Evolutionary conservation across 2,329 filamentous ascomycete genomes (phyloP).

Genomic region (Trichoderma harzianum): DNA sequence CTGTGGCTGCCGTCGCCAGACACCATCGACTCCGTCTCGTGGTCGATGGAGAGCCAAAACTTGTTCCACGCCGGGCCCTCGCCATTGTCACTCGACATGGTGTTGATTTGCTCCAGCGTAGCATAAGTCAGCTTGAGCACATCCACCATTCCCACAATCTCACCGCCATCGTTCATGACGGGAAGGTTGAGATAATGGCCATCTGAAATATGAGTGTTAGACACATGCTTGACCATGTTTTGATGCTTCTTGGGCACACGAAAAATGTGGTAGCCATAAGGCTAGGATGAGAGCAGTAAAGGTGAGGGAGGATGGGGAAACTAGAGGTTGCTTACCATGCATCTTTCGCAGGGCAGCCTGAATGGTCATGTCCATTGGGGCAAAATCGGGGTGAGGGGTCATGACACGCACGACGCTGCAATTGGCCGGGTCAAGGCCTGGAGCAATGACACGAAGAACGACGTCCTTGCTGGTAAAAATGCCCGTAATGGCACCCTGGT

Average conservation of each 20-base stretch:
- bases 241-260: neutral
- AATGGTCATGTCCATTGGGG: slow-evolving; percentile 98
- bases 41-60: slow-evolving; percentile 95
- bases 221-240: slow-evolving; percentile 14
- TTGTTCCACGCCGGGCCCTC: slow-evolving; percentile 99
- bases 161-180: slow-evolving; percentile 94
- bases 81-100: slow-evolving; percentile 81
- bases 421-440: slow-evolving; percentile 86
- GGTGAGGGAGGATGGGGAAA: neutral
- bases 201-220: slow-evolving; percentile 51
- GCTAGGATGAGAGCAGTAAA: neutral
- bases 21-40: slow-evolving; percentile 93
- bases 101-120: slow-evolving; percentile 95
- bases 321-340: slow-evolving; percentile 67
- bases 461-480: slow-evolving; percentile 99
- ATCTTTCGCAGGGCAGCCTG: slow-evolving; percentile 97
- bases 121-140: slow-evolving; percentile 98
- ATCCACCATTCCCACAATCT: slow-evolving; percentile 99
- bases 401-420: slow-evolving; percentile 98
- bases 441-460: slow-evolving; percentile 94
- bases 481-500: slow-evolving; percentile 94
- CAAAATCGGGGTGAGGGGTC: slow-evolving; percentile 98
- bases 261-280: neutral
- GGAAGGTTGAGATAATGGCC: slow-evolving; percentile 97
- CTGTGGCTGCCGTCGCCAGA: slow-evolving; percentile 81